Evolutionary conservation across 2,329 filamentous ascomycete genomes (phyloP), one percentile per base, ranked within the genome.

Genomic region (Mollisia scopiformis): DNA sequence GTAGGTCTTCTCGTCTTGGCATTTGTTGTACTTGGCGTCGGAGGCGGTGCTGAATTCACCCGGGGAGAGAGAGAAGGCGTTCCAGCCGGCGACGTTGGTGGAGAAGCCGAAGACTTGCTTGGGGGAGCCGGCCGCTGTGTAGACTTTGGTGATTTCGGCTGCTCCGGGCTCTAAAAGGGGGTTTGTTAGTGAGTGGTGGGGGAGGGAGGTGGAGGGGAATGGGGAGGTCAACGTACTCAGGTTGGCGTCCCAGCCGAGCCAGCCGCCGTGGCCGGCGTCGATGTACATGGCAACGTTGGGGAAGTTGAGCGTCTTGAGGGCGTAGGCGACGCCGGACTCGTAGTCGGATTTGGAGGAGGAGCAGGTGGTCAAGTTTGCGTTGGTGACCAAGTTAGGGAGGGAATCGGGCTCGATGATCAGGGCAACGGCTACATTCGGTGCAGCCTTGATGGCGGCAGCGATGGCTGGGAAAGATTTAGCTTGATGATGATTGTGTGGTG

Each of bases 41-140:
- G 71, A 66, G 68, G 79, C 77, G 31, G 74, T 75, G 30, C 66
- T 55, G 62, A 73, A 74, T 46, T 69, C 66, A 28, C 69, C 68
- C 49, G 69, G 69, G 46, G 28, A 56, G 50, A 64, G 33, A 28
- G 62, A 62, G 61, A 62, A 75, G 27, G 69, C 71, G 68, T 86
- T 86, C 76, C 83, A 86, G 77, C 84, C 84, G 65, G 83, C 77
- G n/a, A 85, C 81, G 72, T 86, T 86, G 69, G 83, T 85, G 28
- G 78, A 82, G 51, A 86, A 75, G 57, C 83, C 83, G 57, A 84
- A 82, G 55, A 86, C 76, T 31, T 80, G 70, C 19, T 75, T 73
- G 16, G 82, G 83, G 31, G 75, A 78, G 41, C 82, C 79, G 14
- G 83, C 79, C 27, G 79, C 75, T 63, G 77, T 80, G 76, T 81